phyloP scores from a whole-genome alignment of 352 stramenopile genomes.

The Plasmopara viticola region DNA sequence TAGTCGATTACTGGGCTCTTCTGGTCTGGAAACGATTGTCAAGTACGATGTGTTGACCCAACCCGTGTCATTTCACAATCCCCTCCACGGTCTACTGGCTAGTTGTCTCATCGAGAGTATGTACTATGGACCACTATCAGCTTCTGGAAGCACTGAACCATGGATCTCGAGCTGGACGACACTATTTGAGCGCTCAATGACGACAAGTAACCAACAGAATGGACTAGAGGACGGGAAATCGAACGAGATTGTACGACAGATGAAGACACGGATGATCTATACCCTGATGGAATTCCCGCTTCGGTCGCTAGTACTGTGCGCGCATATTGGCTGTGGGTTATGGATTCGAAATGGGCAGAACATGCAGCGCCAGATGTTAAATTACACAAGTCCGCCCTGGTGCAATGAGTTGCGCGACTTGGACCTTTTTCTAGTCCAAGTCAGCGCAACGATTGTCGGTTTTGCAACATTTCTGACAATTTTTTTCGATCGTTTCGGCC shows the following conservation, averaged over 20 bases:
- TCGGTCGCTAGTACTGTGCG: conserved; percentile 63
- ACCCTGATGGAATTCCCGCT: conserved; percentile 75
- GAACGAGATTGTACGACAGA: conserved; percentile 26
- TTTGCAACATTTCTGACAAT: conserved; percentile 69
- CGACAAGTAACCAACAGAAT: conserved; percentile 20
- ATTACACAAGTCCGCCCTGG: conserved; percentile 71
- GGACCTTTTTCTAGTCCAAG: conserved; percentile 69
- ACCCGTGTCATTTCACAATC: conserved; percentile 87
- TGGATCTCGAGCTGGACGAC: conserved; percentile 48
- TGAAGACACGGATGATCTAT: conserved; percentile 60
- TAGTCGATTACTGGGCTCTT: conserved; percentile 46
- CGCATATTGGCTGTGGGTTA: conserved; percentile 69
- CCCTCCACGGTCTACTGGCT: conserved; percentile 79
- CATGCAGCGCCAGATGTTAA: conserved; percentile 76
- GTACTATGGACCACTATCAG: conserved; percentile 40
- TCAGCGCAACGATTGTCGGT: conserved; percentile 48
- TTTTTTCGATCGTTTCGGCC: conserved; percentile 77
- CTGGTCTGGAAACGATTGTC: conserved; percentile 43
- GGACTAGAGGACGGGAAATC: conserved; percentile 19
- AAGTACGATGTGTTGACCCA: conserved; percentile 71
- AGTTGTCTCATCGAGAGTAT: conserved; percentile 76
- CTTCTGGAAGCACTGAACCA: conserved; percentile 14
- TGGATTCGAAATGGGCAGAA: conserved; percentile 84
- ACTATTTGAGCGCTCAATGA: conserved; percentile 47
- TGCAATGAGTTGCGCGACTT: conserved; percentile 67